Base-by-base conservation (phyloP, 331 rosid genomes). In the Rosa hybrid region DNA sequence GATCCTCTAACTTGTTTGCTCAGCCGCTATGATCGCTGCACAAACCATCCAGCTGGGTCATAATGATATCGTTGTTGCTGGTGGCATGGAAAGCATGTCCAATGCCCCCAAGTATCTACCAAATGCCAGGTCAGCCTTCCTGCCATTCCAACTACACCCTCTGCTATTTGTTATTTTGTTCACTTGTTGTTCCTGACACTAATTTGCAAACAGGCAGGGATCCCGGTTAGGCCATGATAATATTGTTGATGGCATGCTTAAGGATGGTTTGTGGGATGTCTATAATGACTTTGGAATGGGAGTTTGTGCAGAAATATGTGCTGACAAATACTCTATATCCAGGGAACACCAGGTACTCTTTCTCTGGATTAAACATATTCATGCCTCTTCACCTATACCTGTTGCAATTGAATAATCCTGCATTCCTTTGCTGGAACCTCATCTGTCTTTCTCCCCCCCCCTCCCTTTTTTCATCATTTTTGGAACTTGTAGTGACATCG, bases 31-130 rank as follows among this genome's bases (percentile, higher is more conserved):
- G 99, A 63, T 93, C 68, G 99, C 99, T n/a, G 97, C 99, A 63
- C 96, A 84, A 78, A 89, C 97, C 74, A 91, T 95, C 80, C 88
- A 89, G 86, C 77, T 83, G 69, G 98, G 97, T 77, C 16, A 51
- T 77, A 90, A 93, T 82, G 91, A 93, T 72, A 45, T 95, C 60
- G 98, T 95, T 60, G 98, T 95, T 50, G 86, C 87, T 53, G 99
- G 98, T 75, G 99, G 99, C 64, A 95, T 95, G 98, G 99, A 95
- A 85, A 95, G 99, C 88, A 95, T 93, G 99, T 95, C 99, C 34
- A 95, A 93, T 80, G 89, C 92, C 21, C 99, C 99, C 20, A 95
- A 95, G 84, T 95, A 95, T 86, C 81, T 95, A 45, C 84, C 86
- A 30, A 87, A 83, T 80, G 92, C 90, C 75, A 92, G 98, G 98